Conservation (phyloP, 2,329 filamentous ascomycete species). For the Aspergillus nomiae region DNA sequence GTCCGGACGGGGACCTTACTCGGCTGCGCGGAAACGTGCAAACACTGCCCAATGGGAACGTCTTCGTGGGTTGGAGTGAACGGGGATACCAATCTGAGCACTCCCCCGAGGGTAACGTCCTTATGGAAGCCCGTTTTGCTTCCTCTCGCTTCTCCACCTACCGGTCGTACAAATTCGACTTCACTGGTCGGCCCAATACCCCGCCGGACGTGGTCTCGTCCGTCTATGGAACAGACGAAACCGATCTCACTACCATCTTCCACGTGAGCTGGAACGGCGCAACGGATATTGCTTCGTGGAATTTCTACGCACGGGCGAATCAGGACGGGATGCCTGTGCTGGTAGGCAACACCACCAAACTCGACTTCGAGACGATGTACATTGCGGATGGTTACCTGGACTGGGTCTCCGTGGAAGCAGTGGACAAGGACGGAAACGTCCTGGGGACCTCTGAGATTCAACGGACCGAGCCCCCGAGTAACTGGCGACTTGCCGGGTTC, state of each 20-base stretch:
- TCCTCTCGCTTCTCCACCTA: constrained; percentile 41
- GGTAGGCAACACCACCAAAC: constrained; percentile 32
- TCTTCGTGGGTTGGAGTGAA: constrained; percentile 42
- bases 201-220: constrained; percentile 37
- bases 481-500: constrained; percentile 37
- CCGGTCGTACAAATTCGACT: constrained; percentile 43
- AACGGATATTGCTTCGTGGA: constrained; percentile 48
- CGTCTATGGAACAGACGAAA: constrained; percentile 30
- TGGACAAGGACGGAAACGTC: constrained; percentile 27
- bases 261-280: constrained; percentile 52
- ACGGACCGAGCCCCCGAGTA: constrained; percentile 27
- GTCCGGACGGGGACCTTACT: constrained; percentile 38
- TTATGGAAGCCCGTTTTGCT: constrained; percentile 41
- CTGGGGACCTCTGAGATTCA: constrained; percentile 30
- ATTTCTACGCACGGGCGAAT: constrained; percentile 29
- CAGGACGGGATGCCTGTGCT: constrained; percentile 26
- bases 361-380: constrained; percentile 41
- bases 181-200: constrained; percentile 34
- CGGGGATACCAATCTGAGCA: constrained; percentile 40
- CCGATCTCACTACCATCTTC: constrained; percentile 27
- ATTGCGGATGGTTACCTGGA: constrained; percentile 33
- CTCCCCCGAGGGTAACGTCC: constrained; percentile 33
- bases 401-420: constrained; percentile 33
- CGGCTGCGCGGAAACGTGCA: constrained; percentile 40
- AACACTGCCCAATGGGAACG: constrained; percentile 38